phyloP scores from a whole-genome alignment of 1,139 yeast genomes.

The Hyphopichia fennica region DNA sequence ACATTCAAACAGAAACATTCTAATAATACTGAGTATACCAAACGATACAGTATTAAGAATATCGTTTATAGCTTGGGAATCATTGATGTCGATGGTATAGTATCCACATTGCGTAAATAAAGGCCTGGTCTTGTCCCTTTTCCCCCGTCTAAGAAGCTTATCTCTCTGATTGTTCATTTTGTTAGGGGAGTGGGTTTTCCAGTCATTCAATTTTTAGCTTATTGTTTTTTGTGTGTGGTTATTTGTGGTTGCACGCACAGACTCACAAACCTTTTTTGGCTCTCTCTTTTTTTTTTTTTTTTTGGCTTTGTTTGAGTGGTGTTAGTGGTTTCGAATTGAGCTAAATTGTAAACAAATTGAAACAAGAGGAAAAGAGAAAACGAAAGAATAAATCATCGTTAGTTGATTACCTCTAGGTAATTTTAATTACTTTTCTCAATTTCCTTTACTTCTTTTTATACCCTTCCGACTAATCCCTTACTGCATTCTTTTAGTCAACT shows the following conservation, averaged over 20 bases:
- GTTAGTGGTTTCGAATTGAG: constrained; percentile 2
- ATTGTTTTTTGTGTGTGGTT: neutral
- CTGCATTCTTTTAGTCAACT: too few species aligned
- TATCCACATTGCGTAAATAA: neutral
- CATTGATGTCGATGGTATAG: neutral
- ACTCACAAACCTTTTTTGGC: neutral
- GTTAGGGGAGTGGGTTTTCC: too few species aligned
- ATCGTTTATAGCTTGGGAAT: neutral
- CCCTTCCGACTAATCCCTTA: too few species aligned
- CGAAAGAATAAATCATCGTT: neutral
- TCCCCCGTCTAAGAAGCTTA: too few species aligned
- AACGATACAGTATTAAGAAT: neutral
- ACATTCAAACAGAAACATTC: neutral
- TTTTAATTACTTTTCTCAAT: neutral
- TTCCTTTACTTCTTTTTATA: too few species aligned
- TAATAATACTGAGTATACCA: neutral
- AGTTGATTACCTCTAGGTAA: neutral
- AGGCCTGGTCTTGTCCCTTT: too few species aligned
- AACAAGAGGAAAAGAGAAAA: neutral
- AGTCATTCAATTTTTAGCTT: neutral
- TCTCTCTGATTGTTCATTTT: neutral
- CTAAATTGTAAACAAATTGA: constrained; percentile 6
- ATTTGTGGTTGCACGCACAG: neutral
- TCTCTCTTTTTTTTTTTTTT: neutral
- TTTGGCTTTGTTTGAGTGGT: neutral